Base-by-base conservation (phyloP, 1,284 basidiomycete genomes). In the Singerocomus inundabilis region DNA sequence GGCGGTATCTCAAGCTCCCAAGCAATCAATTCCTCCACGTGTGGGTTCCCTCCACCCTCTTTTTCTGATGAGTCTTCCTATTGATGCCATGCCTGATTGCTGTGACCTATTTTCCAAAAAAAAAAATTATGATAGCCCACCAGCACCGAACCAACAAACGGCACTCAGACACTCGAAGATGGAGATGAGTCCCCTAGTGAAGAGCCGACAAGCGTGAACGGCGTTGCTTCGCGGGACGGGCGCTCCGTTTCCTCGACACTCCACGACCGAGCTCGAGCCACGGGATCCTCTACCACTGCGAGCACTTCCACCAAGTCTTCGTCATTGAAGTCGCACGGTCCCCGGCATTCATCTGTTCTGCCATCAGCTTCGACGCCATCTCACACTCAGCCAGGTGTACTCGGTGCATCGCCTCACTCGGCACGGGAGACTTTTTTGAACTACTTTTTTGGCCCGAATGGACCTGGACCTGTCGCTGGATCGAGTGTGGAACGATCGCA, bases 371-470 rank as follows among this genome's bases (percentile, higher is more conserved):
- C 52, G 10, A 53, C 60, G 2, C 59, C 60, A 40, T 54, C 62
- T 29, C 69, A 64, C 35, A 28, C 41, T 18, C 63, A 60, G n/a
- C 61, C 71, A 21, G 66, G 68, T 31, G 67, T 70, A 29, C 52
- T 66, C 30, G 65, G 70, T 15, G 70, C 72, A 25, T 74, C 77
- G 1, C 72, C 77, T 30, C 72, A 76, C 11, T 72, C 79, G 1
- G 86, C 92, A 18, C 81, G 88, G 58, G 94, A 97, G 62, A 91
- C 91, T 4, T 96, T 98, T 77, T 74, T 97, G 51, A 94, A 91
- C 65, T 97, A 97, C 70, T 97, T 98, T 74, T 97, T 98, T 66
- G 95, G 92, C 1, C 89, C 88, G 71, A 87, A 84, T 60, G 84
- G 82, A 2, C 79, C 85, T 26, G 84, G 82, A 0, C 84, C 85